A percentile compares a stretch with the other conserved stretches of the same genome.
Evolutionary conservation across 2,329 filamentous ascomycete species (phyloP).

Genomic region (Colletotrichum coccodes): DNA sequence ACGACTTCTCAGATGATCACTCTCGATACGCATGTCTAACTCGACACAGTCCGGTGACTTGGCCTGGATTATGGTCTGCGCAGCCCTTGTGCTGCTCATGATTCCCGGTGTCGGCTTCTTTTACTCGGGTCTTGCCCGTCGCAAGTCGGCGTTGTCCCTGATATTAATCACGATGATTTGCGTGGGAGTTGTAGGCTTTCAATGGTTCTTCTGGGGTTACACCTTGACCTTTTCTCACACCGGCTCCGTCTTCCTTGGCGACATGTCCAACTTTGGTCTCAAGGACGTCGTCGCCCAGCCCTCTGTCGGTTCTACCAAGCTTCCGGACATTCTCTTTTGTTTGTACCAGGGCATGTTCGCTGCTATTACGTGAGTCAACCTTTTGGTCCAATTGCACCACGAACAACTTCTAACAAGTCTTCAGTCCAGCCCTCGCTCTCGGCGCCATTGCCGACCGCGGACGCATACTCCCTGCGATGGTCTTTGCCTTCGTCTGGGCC

Average conservation of each 20-base stretch:
- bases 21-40: slow-evolving; percentile 22
- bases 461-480: slow-evolving; percentile 68
- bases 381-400: too few species aligned
- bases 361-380: slow-evolving; percentile 79
- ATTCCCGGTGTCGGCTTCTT: slow-evolving; percentile 95
- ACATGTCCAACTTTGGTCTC: slow-evolving; percentile 84
- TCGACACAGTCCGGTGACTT: slow-evolving; percentile 77
- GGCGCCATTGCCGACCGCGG: slow-evolving; percentile 71
- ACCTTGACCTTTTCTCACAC: slow-evolving; percentile 86
- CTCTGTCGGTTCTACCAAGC: slow-evolving; percentile 74
- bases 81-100: slow-evolving; percentile 89
- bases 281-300: slow-evolving; percentile 80
- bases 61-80: slow-evolving; percentile 80
- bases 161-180: slow-evolving; percentile 89
- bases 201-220: slow-evolving; percentile 98
- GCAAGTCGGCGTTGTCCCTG: slow-evolving; percentile 88
- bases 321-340: slow-evolving; percentile 87
- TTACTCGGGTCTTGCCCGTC: slow-evolving; percentile 88
- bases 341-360: slow-evolving; percentile 93
- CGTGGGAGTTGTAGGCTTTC: slow-evolving; percentile 82
- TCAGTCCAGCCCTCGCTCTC: slow-evolving; percentile 65
- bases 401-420: slow-evolving; percentile 23
- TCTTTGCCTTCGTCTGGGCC: slow-evolving; percentile 78
- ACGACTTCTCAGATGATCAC: not conserved
- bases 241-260: slow-evolving; percentile 81